A percentile compares a stretch with the other conserved stretches of the same genome.
phyloP scores from a whole-genome alignment of 495 filamentous ascomycete genomes.

The Cercophora scortea region DNA sequence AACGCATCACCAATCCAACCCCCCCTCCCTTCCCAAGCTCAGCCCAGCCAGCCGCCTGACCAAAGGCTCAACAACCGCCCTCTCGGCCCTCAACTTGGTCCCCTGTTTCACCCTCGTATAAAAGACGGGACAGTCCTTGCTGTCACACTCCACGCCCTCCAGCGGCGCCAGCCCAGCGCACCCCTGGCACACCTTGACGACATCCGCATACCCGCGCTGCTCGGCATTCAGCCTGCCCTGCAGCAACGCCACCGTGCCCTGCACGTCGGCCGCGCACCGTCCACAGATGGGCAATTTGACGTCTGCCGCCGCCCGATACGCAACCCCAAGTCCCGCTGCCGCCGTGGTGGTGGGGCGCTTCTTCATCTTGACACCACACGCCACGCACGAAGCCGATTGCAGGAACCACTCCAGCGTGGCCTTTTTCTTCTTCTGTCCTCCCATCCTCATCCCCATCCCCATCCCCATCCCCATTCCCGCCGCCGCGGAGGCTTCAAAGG shows the following conservation, averaged over 20 bases:
- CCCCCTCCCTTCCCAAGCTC: background rate
- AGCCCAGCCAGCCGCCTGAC: constrained; percentile 45
- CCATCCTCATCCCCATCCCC: background rate
- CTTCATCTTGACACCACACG: constrained; percentile 64
- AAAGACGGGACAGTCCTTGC: constrained; percentile 86
- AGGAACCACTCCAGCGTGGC: constrained; percentile 71
- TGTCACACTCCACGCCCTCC: constrained; percentile 79
- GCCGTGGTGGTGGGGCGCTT: constrained; percentile 1
- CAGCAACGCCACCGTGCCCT: constrained; percentile 54
- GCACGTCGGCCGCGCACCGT: constrained; percentile 48
- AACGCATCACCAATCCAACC: background rate
- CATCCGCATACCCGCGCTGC: constrained; percentile 56
- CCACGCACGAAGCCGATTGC: constrained; percentile 66
- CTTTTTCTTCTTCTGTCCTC: background rate
- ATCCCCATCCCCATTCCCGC: background rate
- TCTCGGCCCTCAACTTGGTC: constrained; percentile 52
- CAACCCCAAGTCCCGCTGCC: background rate
- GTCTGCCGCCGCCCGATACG: too few species aligned
- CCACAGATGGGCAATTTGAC: constrained; percentile 45
- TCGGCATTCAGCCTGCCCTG: constrained; percentile 50
- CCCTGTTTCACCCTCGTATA: constrained; percentile 73
- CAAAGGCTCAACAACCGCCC: constrained; percentile 45
- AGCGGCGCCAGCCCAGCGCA: constrained; percentile 65
- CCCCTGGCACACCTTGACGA: constrained; percentile 72
- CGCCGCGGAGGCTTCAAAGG: background rate